Conservation (phyloP, 1,284 basidiomycete species). For the Malassezia vespertilionis region DNA sequence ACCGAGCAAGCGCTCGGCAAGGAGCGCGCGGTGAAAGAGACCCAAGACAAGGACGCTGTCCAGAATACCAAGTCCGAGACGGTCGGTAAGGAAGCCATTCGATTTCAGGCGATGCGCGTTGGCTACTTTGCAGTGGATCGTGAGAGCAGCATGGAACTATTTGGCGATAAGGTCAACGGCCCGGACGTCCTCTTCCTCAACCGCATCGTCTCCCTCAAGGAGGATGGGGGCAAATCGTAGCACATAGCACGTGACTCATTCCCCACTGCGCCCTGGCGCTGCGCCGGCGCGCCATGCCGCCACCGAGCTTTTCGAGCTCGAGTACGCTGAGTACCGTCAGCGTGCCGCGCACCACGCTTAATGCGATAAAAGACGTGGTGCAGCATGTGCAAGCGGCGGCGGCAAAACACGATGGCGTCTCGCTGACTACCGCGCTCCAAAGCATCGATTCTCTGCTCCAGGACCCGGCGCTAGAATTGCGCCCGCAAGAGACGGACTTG, state of each 20-base stretch:
- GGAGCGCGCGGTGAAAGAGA: conserved; percentile 2
- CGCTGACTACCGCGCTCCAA: neutral
- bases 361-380: conserved; percentile 5
- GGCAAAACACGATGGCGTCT: neutral
- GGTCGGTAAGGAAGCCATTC: conserved; percentile 77
- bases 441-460: conserved; percentile 6
- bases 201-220: conserved; percentile 86
- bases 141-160: conserved; percentile 23
- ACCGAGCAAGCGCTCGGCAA: conserved; percentile 37
- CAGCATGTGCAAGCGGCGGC: neutral
- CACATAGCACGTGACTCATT: neutral
- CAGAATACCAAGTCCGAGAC: conserved; percentile 3
- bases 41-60: neutral
- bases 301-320: conserved; percentile 13
- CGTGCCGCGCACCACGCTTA: conserved; percentile 6
- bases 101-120: conserved; percentile 91
- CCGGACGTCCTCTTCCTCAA: conserved; percentile 78
- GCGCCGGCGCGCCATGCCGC: conserved; percentile 10
- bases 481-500: conserved; percentile 1
- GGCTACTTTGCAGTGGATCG: conserved; percentile 94
- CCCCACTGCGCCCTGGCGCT: neutral
- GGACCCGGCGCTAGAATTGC: conserved; percentile 4
- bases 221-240: conserved; percentile 68
- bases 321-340: neutral
- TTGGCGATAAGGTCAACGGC: conserved; percentile 50